Evolutionary conservation across 176 grass and related monocot genomes (phyloP).

Genomic region (Typha latifolia): DNA sequence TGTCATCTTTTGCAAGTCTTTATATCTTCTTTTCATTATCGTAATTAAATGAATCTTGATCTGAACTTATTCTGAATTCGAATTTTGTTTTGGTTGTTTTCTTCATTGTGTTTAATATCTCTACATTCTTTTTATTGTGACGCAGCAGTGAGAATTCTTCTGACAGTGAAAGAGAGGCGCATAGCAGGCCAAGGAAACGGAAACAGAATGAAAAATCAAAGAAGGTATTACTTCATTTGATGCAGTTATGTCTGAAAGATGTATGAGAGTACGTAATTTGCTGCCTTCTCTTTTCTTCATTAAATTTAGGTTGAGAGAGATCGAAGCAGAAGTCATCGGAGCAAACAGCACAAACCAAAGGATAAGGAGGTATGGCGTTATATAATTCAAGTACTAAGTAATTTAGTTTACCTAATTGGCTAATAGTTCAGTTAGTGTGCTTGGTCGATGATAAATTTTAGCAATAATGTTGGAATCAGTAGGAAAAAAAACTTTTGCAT

Average conservation of each 20-base stretch:
- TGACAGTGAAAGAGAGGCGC: slow-evolving; percentile 37
- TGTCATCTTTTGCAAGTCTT: too few relatives aligned
- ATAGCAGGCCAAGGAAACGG: slow-evolving; percentile 38
- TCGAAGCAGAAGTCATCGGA: slow-evolving; percentile 36
- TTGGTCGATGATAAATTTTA: too few relatives aligned
- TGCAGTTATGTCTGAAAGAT: not conserved
- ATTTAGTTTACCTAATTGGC: not conserved
- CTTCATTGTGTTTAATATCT: not conserved
- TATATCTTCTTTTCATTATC: too few relatives aligned
- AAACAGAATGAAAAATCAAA: slow-evolving; percentile 60
- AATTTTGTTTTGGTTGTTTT: not conserved
- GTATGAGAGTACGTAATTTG: not conserved
- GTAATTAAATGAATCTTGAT: too few relatives aligned
- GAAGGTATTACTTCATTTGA: slow-evolving; percentile 32
- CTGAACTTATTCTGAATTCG: too few relatives aligned
- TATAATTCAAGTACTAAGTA: slow-evolving; percentile 10
- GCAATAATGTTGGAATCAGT: too few relatives aligned
- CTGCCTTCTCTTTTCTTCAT: not conserved
- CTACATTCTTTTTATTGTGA: slow-evolving; percentile 9
- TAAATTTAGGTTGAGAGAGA: slow-evolving; percentile 47
- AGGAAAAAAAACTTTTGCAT: too few relatives aligned
- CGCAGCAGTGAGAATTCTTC: slow-evolving; percentile 39
- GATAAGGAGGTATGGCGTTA: slow-evolving; percentile 50
- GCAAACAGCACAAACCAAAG: slow-evolving; percentile 46
- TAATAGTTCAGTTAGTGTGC: too few relatives aligned